A percentile compares a stretch with the other conserved stretches of the same genome.
Conservation (phyloP, 345 rosid genomes). For the Tarenaya hassleriana region DNA sequence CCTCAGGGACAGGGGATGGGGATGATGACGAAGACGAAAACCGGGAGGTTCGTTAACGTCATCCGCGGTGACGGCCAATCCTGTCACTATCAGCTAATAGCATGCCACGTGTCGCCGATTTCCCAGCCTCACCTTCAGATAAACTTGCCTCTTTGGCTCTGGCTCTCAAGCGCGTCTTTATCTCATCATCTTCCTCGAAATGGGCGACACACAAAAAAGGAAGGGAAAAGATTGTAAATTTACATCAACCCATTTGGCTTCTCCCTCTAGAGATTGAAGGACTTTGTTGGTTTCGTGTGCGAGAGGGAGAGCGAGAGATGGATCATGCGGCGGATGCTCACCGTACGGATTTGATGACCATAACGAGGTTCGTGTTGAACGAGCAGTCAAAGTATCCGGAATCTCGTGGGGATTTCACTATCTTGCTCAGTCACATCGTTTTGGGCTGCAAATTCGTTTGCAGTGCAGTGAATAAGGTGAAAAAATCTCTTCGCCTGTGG, state of each 20-base stretch:
- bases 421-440: conserved; percentile 87
- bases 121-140: conserved; percentile 19
- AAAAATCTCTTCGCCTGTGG: not conserved
- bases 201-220: conserved; percentile 18
- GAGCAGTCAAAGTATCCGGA: conserved; percentile 89
- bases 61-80: conserved; percentile 47
- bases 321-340: conserved; percentile 82
- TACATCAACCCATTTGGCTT: not conserved
- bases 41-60: conserved; percentile 24
- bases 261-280: not conserved
- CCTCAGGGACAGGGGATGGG: too few relatives aligned
- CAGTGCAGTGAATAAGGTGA: conserved; percentile 87
- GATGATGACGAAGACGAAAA: too few relatives aligned
- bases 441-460: conserved; percentile 99
- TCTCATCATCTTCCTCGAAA: too few relatives aligned
- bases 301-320: conserved; percentile 48
- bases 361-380: conserved; percentile 75
- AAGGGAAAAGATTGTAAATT: not conserved
- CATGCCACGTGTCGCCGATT: conserved; percentile 56
- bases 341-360: conserved; percentile 96
- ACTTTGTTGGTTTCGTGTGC: not conserved
- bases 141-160: conserved; percentile 19
- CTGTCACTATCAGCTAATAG: conserved; percentile 17
- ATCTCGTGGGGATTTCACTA: conserved; percentile 95
- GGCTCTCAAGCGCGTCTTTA: conserved; percentile 17